Conservation (phyloP, 306 rosid species). For the Mimosa pudica region DNA sequence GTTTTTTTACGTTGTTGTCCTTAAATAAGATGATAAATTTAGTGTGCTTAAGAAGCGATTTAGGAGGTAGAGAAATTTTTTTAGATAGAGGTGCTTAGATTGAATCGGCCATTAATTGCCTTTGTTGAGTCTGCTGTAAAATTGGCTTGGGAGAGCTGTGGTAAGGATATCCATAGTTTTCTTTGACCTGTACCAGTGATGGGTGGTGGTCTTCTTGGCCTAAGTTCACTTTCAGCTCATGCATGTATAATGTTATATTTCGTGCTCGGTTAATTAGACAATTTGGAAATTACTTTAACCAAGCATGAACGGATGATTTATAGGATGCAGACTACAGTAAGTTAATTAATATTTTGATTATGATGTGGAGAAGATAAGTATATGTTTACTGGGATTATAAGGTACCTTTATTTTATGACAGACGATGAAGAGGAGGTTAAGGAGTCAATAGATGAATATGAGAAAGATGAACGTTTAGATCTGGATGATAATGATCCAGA, state of each 20-base stretch:
- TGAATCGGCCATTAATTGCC: background rate
- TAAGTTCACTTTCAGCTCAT: conserved; percentile 19
- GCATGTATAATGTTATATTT: conserved; percentile 12
- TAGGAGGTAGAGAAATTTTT: background rate
- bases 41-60: background rate
- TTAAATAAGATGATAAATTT: background rate
- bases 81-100: conserved; percentile 12
- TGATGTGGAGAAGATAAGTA: conserved; percentile 39
- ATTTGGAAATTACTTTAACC: conserved; percentile 1
- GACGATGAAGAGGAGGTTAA: conserved; percentile 83
- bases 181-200: background rate
- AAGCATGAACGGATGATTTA: conserved; percentile 30
- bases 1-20: background rate
- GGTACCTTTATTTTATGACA: conserved; percentile 55
- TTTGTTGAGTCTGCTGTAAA: background rate
- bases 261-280: background rate
- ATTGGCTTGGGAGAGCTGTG: background rate
- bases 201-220: conserved; percentile 18
- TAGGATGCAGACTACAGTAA: conserved; percentile 20
- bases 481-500: conserved; percentile 97
- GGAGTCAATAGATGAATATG: conserved; percentile 79
- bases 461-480: conserved; percentile 83
- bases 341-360: conserved; percentile 22
- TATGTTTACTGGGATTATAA: conserved; percentile 45
- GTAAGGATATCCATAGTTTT: conserved; percentile 3